Evolutionary conservation across 768 basidiomycete genomes (phyloP), one percentile per base, ranked within the genome.

Genomic region (Gloeostereum incarnatum): DNA sequence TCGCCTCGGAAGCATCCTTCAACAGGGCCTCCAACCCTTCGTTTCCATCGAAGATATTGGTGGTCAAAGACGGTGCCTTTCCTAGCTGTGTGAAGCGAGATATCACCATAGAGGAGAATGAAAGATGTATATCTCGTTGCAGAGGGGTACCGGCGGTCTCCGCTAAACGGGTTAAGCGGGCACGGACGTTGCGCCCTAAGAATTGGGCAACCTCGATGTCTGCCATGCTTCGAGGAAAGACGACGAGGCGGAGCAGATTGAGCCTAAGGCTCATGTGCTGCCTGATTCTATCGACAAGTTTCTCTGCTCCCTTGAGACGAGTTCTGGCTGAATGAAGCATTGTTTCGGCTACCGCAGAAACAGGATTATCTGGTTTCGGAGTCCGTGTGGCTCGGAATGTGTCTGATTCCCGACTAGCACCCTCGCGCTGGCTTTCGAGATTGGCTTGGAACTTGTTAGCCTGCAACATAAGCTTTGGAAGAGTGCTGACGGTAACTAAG

Each of bases 341-440:
- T 21, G 87, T 84, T 45, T 84, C 77, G 1, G 89, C 88, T n/a
- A 91, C 86, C 9, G 82, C 75, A 1, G 85, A 86, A 11, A 92
- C 62, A 2, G 88, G 79, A 45, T n/a, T n/a, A 36, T 80, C 80
- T 5, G 83, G 83, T 49, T 75, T 81, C 4, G 82, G 79, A 4
- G 69, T 63, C n/a, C 73, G 73, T 10, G 77, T 75, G n/a, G 71
- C 68, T 17, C 81, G 68, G 66, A 86, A 92, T 1, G 81, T 78
- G 42, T 70, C 71, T 1, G 88, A 90, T 58, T 89, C 86, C 26
- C 77, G 68, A 44, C 76, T 78, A 2, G 90, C 90, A 1, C 81
- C 85, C 45, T 78, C 73, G 31, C 73, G 68, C 53, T 92, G 88
- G 4, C 70, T 63, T 26, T 81, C 73, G 20, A 93, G 59, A 50